These are phyloP conservation scores for Omphalea diandra DNA, from an alignment of 441 rosid genomes.

Conservation along the genomic window DNA sequence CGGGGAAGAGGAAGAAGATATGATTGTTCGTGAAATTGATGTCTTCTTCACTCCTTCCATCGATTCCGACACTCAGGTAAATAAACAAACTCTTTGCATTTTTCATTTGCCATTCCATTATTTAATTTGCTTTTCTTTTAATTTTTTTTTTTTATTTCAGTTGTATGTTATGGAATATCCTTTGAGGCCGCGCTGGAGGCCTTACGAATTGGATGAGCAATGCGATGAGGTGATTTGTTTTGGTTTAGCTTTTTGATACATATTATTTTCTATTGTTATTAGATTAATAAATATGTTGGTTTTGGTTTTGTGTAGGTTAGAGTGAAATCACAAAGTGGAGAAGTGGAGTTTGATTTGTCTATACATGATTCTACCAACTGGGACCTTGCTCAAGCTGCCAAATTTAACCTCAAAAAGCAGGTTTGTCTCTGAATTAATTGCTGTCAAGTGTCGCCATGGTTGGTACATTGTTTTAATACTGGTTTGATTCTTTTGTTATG, in stretches of 20 bases:
- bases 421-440: conserved; percentile 35
- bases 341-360: conserved; percentile 74
- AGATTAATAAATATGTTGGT: neutral
- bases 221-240: conserved; percentile 61
- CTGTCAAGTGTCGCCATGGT: neutral
- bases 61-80: conserved; percentile 53
- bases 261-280: neutral
- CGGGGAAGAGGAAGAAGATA: conserved; percentile 40
- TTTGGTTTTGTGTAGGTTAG: conserved; percentile 54
- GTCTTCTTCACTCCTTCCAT: conserved; percentile 68
- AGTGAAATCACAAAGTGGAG: conserved; percentile 51
- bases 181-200: conserved; percentile 80
- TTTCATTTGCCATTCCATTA: neutral
- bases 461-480: neutral
- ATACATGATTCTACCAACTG: conserved; percentile 58
- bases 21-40: conserved; percentile 87
- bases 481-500: neutral
- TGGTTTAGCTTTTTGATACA: neutral
- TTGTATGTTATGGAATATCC: conserved; percentile 86
- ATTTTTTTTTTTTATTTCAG: conserved; percentile 35
- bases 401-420: conserved; percentile 54
- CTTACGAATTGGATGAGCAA: conserved; percentile 78
- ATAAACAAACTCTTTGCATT: neutral
- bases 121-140: neutral
- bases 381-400: conserved; percentile 37